Percentiles rank a stretch among this genome's conserved stretches.
phyloP scores from a whole-genome alignment of 352 stramenopile genomes.

The Globisporangium takayamanum region DNA sequence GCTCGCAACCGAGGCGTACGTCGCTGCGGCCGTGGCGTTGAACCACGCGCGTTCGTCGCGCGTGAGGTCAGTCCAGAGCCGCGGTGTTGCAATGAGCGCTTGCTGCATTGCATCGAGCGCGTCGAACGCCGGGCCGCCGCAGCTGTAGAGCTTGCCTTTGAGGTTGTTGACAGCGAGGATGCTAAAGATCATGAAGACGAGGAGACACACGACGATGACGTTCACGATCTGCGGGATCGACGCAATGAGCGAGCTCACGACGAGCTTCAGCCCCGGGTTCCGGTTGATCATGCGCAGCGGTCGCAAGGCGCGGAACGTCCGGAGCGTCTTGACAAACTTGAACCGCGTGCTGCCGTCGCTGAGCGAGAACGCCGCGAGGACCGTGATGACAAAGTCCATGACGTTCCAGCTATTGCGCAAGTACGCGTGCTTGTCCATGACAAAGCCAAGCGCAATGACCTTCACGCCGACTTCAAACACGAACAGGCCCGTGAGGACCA shows the following conservation, averaged over 20 bases:
- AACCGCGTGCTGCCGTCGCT: constrained; percentile 58
- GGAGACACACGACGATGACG: constrained; percentile 74
- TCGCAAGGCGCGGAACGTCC: constrained; percentile 71
- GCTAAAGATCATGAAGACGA: constrained; percentile 85
- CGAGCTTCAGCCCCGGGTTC: constrained; percentile 57
- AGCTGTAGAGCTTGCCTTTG: constrained; percentile 83
- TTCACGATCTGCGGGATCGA: constrained; percentile 80
- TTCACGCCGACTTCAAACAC: constrained; percentile 84
- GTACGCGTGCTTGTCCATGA: constrained; percentile 60
- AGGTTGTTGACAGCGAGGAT: constrained; percentile 89
- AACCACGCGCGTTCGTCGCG: constrained; percentile 33
- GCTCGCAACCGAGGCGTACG: constrained; percentile 10
- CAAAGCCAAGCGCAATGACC: constrained; percentile 74
- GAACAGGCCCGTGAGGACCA: constrained; percentile 77
- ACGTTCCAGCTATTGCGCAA: constrained; percentile 85
- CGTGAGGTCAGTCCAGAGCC: constrained; percentile 38
- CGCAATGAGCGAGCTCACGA: constrained; percentile 76
- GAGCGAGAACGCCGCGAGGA: constrained; percentile 64
- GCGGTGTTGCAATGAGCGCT: constrained; percentile 38
- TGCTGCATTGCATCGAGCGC: constrained; percentile 27
- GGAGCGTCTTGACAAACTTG: constrained; percentile 61
- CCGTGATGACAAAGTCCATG: constrained; percentile 87
- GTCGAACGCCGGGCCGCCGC: constrained; percentile 43
- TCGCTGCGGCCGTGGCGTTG: constrained; percentile 9
- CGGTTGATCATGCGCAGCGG: constrained; percentile 83